Conservation (phyloP, 2,329 filamentous ascomycete genomes). For the Neopestalotiopsis clavispora region DNA sequence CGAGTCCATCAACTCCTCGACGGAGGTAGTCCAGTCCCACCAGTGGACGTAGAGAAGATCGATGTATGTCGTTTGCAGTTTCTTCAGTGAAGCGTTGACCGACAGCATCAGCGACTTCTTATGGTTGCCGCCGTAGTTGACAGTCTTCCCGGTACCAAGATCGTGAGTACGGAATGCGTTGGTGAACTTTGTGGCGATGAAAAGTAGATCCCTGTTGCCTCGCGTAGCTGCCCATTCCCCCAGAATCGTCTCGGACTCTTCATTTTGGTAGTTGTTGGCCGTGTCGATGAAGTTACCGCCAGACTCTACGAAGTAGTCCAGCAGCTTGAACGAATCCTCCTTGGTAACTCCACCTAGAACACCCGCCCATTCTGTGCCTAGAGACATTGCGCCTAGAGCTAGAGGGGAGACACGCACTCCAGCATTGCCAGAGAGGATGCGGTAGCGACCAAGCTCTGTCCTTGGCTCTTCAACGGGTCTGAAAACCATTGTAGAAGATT, state of each 20-base stretch:
- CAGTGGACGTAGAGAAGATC: slow-evolving; percentile 44
- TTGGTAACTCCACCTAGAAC: slow-evolving; percentile 60
- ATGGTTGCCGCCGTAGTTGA: slow-evolving; percentile 61
- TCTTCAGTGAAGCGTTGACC: slow-evolving; percentile 57
- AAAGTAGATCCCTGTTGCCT: slow-evolving; percentile 56
- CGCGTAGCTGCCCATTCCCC: slow-evolving; percentile 60
- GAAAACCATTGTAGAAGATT: neutral
- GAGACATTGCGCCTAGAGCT: slow-evolving; percentile 58
- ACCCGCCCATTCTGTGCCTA: slow-evolving; percentile 50
- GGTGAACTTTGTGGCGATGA: slow-evolving; percentile 63
- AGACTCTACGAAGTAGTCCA: slow-evolving; percentile 59
- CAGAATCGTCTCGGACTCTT: slow-evolving; percentile 61
- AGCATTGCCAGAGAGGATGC: slow-evolving; percentile 54
- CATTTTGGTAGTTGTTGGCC: slow-evolving; percentile 61
- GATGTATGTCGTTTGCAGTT: slow-evolving; percentile 64
- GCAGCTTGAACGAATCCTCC: slow-evolving; percentile 57
- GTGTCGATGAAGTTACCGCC: slow-evolving; percentile 76
- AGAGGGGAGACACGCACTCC: slow-evolving; percentile 58
- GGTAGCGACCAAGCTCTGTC: slow-evolving; percentile 58
- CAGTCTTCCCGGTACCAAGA: slow-evolving; percentile 41
- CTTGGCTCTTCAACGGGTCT: slow-evolving; percentile 38
- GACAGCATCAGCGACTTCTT: slow-evolving; percentile 61
- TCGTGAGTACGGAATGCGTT: slow-evolving; percentile 47
- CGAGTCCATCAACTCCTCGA: slow-evolving; percentile 45
- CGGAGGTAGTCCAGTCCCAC: slow-evolving; percentile 44